Percentiles rank a stretch among this genome's conserved stretches.
Conservation (phyloP, 192 early-diverging fungal genomes). For the Backusella mclennaniae region DNA sequence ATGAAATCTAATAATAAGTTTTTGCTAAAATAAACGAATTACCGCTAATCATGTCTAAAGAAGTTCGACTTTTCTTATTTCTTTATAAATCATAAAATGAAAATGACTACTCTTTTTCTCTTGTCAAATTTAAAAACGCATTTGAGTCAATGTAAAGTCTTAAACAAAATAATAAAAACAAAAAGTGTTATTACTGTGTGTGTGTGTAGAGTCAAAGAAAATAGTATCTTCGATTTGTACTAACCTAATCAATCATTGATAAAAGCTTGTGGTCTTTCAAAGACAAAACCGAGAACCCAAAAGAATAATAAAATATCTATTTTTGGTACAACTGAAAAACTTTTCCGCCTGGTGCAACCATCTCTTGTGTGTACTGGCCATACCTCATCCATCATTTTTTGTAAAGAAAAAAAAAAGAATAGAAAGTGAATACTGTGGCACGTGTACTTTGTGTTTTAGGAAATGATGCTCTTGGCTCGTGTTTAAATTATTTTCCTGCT, state of each 20-base stretch:
- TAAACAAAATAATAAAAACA: too few species aligned
- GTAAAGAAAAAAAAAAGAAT: conserved; percentile 4
- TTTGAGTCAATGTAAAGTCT: too few species aligned
- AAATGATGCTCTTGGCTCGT: background rate
- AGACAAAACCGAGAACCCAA: background rate
- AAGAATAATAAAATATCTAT: conserved; percentile 10
- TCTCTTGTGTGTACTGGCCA: background rate
- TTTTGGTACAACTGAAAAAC: background rate
- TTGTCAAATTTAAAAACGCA: too few species aligned
- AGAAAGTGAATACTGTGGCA: background rate
- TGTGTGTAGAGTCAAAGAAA: too few species aligned
- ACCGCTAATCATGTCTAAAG: background rate
- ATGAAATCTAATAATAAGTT: background rate
- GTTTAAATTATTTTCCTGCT: background rate
- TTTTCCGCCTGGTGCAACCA: background rate
- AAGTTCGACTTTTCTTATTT: background rate
- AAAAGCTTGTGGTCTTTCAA: background rate
- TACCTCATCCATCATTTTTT: background rate
- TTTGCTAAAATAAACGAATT: background rate
- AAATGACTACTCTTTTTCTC: background rate
- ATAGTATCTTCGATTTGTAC: too few species aligned
- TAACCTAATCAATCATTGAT: background rate
- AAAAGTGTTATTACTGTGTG: too few species aligned
- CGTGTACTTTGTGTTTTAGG: background rate
- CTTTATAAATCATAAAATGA: background rate